Conservation (phyloP, 1,284 basidiomycete genomes). For the Pholiota adiposa region DNA sequence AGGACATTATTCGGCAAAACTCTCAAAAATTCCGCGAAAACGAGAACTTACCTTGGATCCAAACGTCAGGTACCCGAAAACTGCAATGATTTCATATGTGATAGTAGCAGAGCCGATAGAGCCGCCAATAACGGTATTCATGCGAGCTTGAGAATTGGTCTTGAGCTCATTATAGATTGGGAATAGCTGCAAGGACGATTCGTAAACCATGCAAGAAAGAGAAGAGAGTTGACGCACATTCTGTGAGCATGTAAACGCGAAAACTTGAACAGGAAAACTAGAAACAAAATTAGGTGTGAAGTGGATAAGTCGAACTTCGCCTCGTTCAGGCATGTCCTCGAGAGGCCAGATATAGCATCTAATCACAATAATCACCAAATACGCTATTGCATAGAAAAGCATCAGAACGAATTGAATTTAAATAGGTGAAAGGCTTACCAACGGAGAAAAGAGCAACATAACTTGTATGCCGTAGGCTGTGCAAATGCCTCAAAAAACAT, state of each 20-base stretch:
- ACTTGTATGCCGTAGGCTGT: slow-evolving; percentile 84
- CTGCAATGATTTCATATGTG: slow-evolving; percentile 83
- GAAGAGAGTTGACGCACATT: slow-evolving; percentile 60
- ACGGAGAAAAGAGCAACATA: slow-evolving; percentile 89
- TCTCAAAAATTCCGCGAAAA: background rate
- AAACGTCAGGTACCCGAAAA: slow-evolving; percentile 96
- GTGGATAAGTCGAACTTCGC: slow-evolving; percentile 71
- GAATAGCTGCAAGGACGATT: slow-evolving; percentile 62
- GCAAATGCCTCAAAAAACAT: slow-evolving; percentile 83
- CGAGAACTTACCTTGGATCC: slow-evolving; percentile 68
- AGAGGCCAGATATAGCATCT: slow-evolving; percentile 76
- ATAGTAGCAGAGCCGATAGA: slow-evolving; percentile 83
- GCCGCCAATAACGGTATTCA: slow-evolving; percentile 87
- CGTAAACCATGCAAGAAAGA: slow-evolving; percentile 8
- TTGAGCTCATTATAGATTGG: slow-evolving; percentile 94
- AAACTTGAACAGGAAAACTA: slow-evolving; percentile 94
- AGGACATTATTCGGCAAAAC: slow-evolving; percentile 16
- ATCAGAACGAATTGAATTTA: background rate
- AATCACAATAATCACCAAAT: slow-evolving; percentile 77
- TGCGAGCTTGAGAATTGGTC: slow-evolving; percentile 78
- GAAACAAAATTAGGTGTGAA: slow-evolving; percentile 82
- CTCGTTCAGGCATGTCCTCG: slow-evolving; percentile 58
- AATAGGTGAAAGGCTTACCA: slow-evolving; percentile 43
- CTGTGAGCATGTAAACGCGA: slow-evolving; percentile 91
- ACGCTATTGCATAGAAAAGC: slow-evolving; percentile 46